Conservation (phyloP, 169 alveolate genomes). For the Pseudocohnilembus persalinus region DNA sequence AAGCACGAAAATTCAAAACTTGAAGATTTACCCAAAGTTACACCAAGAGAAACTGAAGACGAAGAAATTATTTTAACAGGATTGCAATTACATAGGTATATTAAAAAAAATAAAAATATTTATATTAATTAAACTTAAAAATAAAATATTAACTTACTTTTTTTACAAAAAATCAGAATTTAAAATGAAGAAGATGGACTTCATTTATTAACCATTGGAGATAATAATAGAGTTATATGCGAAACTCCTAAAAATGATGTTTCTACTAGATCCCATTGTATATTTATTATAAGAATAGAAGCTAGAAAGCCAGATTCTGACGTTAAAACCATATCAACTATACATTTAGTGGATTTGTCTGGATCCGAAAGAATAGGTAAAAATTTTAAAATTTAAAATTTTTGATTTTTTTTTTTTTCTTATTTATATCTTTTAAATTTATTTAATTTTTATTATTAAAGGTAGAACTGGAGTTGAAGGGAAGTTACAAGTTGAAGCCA, state of each 20-base stretch:
- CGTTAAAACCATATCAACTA: conserved; percentile 87
- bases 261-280: conserved; percentile 95
- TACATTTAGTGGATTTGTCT: conserved; percentile 94
- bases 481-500: conserved; percentile 85
- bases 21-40: conserved; percentile 84
- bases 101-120: too few relatives aligned
- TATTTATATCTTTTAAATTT: too few relatives aligned
- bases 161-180: too few relatives aligned
- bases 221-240: conserved; percentile 93
- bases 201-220: conserved; percentile 89
- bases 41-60: conserved; percentile 83
- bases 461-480: conserved; percentile 85
- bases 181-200: conserved; percentile 93
- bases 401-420: too few relatives aligned
- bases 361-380: conserved; percentile 92
- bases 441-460: too few relatives aligned
- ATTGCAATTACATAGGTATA: conserved; percentile 82
- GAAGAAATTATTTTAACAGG: conserved; percentile 88
- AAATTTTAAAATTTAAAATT: too few relatives aligned
- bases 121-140: too few relatives aligned
- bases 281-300: conserved; percentile 93
- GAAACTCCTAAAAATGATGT: conserved; percentile 96
- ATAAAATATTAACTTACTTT: too few relatives aligned
- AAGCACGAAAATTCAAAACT: conserved; percentile 75
- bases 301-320: conserved; percentile 85